Conservation (phyloP, 768 basidiomycete species). For the Suillus weaverae region DNA sequence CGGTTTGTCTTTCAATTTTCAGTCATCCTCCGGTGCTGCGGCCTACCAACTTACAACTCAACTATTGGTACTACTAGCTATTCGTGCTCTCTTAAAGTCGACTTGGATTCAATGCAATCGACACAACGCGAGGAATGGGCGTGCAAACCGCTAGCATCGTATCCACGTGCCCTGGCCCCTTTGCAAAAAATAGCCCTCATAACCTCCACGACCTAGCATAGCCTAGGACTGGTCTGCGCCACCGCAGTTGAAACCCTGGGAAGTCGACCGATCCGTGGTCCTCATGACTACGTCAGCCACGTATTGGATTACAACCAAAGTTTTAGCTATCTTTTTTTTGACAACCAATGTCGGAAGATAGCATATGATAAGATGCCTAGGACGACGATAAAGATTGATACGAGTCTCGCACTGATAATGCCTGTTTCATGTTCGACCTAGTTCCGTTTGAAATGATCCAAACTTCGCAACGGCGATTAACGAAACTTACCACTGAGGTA, state of each 20-base stretch:
- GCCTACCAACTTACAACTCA: too few species aligned
- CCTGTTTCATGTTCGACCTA: constrained; percentile 80
- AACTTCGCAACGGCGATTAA: background rate
- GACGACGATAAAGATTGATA: constrained; percentile 42
- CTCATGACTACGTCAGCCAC: constrained; percentile 6
- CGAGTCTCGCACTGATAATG: constrained; percentile 48
- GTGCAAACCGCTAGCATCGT: background rate
- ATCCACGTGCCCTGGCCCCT: background rate
- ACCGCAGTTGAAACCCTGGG: background rate
- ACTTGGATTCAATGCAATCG: background rate
- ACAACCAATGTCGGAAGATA: constrained; percentile 42
- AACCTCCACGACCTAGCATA: background rate
- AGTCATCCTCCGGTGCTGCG: background rate
- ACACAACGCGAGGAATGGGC: background rate
- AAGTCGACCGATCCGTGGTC: background rate
- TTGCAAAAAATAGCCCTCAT: background rate
- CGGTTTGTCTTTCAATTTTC: constrained; percentile 6
- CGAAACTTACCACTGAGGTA: constrained; percentile 59
- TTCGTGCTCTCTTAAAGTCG: background rate
- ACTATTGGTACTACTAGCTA: background rate
- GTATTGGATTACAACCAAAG: background rate
- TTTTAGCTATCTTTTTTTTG: background rate
- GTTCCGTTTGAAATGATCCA: background rate
- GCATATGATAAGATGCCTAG: constrained; percentile 43
- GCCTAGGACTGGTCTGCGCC: background rate